These are phyloP conservation scores for Orbilia brochopaga DNA, from an alignment of 2,329 filamentous ascomycete species.

Conservation along the genomic window DNA sequence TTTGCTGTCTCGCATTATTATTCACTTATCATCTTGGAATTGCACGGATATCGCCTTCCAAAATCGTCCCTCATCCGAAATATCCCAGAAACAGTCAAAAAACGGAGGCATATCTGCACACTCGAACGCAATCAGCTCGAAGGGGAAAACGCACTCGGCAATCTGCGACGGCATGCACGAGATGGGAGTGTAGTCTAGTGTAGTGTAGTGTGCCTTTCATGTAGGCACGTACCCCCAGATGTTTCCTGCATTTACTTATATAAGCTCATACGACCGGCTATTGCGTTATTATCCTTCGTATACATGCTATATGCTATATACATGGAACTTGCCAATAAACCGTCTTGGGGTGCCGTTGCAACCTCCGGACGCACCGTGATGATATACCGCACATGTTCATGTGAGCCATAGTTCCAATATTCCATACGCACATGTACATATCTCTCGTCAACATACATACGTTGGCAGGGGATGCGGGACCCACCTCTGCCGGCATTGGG, in stretches of 20 bases:
- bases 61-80: conserved; percentile 13
- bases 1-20: conserved; percentile 17
- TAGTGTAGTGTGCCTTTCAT: no score
- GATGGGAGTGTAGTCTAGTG: no score
- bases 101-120: conserved; percentile 14
- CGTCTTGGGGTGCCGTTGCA: background rate
- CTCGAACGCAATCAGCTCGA: conserved; percentile 2
- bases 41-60: conserved; percentile 41
- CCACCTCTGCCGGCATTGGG: background rate
- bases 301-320: background rate
- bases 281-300: conserved; percentile 4
- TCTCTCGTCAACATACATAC: background rate
- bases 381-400: background rate
- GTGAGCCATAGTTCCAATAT: no score
- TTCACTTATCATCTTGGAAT: conserved; percentile 15
- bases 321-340: background rate
- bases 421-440: no score
- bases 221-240: background rate
- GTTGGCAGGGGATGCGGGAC: background rate
- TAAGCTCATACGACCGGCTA: background rate
- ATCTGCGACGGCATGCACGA: conserved; percentile 31
- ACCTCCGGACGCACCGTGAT: background rate
- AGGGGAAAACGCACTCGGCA: conserved; percentile 25
- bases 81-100: conserved; percentile 21
- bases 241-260: background rate